Evolutionary conservation across 2,329 filamentous ascomycete species (phyloP), one percentile per base, ranked within the genome.

Genomic region (Raffaelea deltoideospora): DNA sequence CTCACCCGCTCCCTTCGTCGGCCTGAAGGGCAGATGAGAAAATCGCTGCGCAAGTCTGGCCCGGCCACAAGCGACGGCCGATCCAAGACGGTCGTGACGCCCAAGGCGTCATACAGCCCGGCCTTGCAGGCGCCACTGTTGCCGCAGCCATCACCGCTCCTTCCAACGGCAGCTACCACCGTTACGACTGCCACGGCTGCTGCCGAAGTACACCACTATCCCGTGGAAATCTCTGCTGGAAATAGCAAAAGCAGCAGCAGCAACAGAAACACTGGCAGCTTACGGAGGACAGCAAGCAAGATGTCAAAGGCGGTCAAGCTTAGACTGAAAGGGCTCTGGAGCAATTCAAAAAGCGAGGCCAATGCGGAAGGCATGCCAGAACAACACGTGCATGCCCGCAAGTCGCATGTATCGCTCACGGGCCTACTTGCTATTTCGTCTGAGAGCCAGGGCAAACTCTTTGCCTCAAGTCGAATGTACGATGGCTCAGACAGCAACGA

Each of bases 331-430:
- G 38, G 28, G 4, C 35, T 47, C 9, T 47, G 39, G 43, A 31
- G 32, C 28, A 37, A 43, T 20, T 24, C 37, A 10, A 45, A 41
- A 29, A 43, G 31, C 22, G 44, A 41, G 11, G 34, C 30, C 10
- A 26, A 22, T 21, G n/a, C 26, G 2, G 31, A 34, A 3, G 37
- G 22, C 31, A 35, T 42, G 7, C 45, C 41, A 65, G 56, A 60
- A 19, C 69, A 75, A 42, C 69, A 76, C 38, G 59, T 73, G 14
- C 55, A 65, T 28, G 59, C 71, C 3, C 52, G 58, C 45, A 55
- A 48, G 44, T 50, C 50, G 19, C 53, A 31, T 3, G 30, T 6
- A 2, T 31, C 36, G 4, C 52, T 37, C 3, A 19, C 30, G n/a
- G 13, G 23, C 23, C 23, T 26, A 26, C 23, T n/a, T n/a, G n/a